Base-by-base conservation (phyloP, 495 filamentous ascomycete species). In the Trichoderma asperelloides region DNA sequence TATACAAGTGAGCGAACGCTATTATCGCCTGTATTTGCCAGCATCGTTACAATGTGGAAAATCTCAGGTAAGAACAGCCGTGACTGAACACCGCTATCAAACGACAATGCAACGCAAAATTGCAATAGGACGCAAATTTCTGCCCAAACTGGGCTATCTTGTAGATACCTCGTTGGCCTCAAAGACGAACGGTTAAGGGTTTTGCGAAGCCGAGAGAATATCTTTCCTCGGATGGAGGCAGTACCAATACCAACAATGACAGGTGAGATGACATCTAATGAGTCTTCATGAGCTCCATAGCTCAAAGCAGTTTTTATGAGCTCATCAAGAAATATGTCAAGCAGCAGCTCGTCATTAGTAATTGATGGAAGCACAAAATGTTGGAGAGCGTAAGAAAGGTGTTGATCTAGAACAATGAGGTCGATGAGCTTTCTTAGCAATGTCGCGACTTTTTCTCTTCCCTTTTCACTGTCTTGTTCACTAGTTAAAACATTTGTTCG, bases 21-120 rank as follows among this genome's bases (percentile, higher is more conserved):
- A n/a, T 79, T 71, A 21, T 79, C 73, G 43, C 87, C 87, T 25
- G 82, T 86, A 69, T 87, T 88, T 33, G 85, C 83, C 15, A 87
- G 79, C 84, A 89, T 87, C 1, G 86, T 88, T 66, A 88, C 84
- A 63, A 87, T 76, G 75, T 89, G 87, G 73, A 88, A 88, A 63
- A 88, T 79, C 72, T 89, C 87, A 6, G 87, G 85, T 15, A 89
- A 76, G 65, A 84, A 88, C 43, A 87, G 76, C 72, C 88, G 85
- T 15, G 86, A 81, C 69, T 88, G 86, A 27, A 85, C 81, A 25
- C 84, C 80, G 70, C 82, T 85, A 74, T 88, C 85, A 67, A 89
- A 89, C 37, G 87, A 88, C 55, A 87, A 78, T 16, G 85, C 85
- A 27, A 88, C 78, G 66, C 83, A 87, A 65, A 88, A 85, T 47